Base-by-base conservation (phyloP, 805 yeast genomes). In the Priceomyces castillae region DNA sequence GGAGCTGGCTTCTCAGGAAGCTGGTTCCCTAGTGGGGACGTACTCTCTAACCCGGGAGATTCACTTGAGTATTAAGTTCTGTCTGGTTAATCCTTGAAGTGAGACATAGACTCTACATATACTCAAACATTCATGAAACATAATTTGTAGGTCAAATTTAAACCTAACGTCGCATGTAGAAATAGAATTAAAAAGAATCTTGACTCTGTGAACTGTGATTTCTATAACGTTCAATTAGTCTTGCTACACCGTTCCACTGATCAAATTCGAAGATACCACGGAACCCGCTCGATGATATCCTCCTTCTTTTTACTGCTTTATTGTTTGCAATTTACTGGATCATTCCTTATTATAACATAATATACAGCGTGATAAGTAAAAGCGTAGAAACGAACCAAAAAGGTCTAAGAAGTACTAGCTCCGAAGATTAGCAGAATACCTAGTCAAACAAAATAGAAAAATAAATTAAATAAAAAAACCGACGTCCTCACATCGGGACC, bases 1-100 rank as follows among this genome's bases (percentile, higher is more conserved):
- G 60, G 57, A 34, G 26, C 28, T 28, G 20, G 39, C 17, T 34
- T 19, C 23, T 19, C 14, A 22, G 6, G 25, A 19, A 9, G 37
- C 17, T n/a, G 14, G 26, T 30, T 40, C 48, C 54, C 57, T 51
- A 56, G 54, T 54, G 54, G 50, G 58, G 53, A 42, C 57, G 57
- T 57, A 53, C 63, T 53, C 63, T 57, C 60, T 57, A 52, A 51
- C 62, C 62, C 51, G 62, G 57, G 22, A 59, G 49, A 58, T 43
- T 20, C 31, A 53, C 17, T 40, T 39, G 49, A 48, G 48, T 39
- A 30, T 37, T 37, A 37, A 48, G 54, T 52, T 52, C 54, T 44
- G 57, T 52, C 48, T 38, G 50, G 41, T 45, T 48, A 30, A 40
- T 43, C 40, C 37, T 37, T 33, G 40, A 46, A 7, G 38, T 48